These are phyloP conservation scores for Hura crepitans DNA, from an alignment of 441 rosid species.

Conservation along the genomic window DNA sequence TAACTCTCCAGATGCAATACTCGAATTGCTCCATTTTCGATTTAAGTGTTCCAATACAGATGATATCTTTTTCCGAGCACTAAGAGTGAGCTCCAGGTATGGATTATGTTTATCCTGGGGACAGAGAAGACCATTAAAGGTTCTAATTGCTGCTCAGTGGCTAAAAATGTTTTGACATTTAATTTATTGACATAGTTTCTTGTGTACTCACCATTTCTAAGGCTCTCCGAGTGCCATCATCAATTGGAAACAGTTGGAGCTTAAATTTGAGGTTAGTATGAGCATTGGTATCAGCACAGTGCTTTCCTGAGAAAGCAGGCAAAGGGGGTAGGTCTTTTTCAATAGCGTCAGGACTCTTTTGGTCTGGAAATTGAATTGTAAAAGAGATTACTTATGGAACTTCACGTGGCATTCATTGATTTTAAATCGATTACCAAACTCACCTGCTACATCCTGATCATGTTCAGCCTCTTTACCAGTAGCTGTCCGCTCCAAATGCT, in stretches of 20 bases:
- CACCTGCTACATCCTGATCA: slow-evolving; percentile 41
- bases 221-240: slow-evolving; percentile 75
- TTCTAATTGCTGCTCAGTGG: slow-evolving; percentile 10
- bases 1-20: slow-evolving; percentile 72
- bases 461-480: slow-evolving; percentile 45
- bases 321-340: slow-evolving; percentile 43
- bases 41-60: slow-evolving; percentile 89
- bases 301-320: slow-evolving; percentile 42
- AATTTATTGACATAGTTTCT: slow-evolving; percentile 22
- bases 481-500: slow-evolving; percentile 76
- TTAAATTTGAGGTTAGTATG: slow-evolving; percentile 62
- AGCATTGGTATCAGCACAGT: slow-evolving; percentile 44
- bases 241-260: slow-evolving; percentile 93
- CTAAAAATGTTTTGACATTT: slow-evolving; percentile 20
- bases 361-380: slow-evolving; percentile 36
- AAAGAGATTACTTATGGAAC: slow-evolving; percentile 22
- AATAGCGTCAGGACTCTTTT: slow-evolving; percentile 36
- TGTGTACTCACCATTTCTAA: slow-evolving; percentile 74
- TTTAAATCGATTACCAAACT: slow-evolving; percentile 23
- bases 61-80: slow-evolving; percentile 88
- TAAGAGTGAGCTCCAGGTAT: slow-evolving; percentile 89
- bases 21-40: slow-evolving; percentile 93
- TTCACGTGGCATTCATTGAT: slow-evolving; percentile 18
- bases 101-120: slow-evolving; percentile 90
- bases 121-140: slow-evolving; percentile 26